Percentiles rank a stretch among this genome's conserved stretches.
These are phyloP conservation scores for Gossypium gossypioides DNA, from an alignment of 441 rosid genomes.

Conservation along the genomic window DNA sequence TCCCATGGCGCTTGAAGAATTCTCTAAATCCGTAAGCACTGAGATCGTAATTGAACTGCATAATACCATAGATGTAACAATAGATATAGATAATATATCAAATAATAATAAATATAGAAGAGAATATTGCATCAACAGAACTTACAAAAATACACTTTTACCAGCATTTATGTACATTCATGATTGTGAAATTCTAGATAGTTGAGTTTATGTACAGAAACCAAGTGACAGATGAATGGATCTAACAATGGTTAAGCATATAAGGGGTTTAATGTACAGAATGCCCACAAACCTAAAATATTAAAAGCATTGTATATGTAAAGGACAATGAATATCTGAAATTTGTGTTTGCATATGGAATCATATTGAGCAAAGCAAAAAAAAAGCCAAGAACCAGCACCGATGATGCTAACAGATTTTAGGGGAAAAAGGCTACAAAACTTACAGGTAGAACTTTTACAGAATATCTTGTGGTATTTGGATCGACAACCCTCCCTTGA, in stretches of 20 bases:
- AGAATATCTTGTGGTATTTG: conserved; percentile 55
- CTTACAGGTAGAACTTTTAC: conserved; percentile 87
- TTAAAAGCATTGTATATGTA: background rate
- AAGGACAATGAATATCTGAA: background rate
- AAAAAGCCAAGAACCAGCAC: background rate
- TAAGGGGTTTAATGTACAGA: background rate
- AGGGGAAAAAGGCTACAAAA: conserved; percentile 11
- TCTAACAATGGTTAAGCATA: background rate
- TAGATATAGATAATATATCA: background rate
- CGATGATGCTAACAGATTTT: background rate
- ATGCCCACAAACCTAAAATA: background rate
- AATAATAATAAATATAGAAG: background rate
- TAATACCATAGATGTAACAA: background rate
- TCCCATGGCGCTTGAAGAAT: conserved; percentile 68
- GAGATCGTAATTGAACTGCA: conserved; percentile 69
- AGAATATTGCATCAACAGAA: background rate
- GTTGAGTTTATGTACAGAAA: background rate
- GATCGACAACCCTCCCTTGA: conserved; percentile 55
- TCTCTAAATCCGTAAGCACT: conserved; percentile 91
- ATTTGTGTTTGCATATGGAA: background rate
- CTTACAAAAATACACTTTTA: background rate
- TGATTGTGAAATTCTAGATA: background rate
- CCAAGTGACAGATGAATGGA: background rate
- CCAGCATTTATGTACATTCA: background rate
- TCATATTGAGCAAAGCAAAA: background rate